Evolutionary conservation across 2,329 filamentous ascomycete genomes (phyloP).

Genomic region (Aspergillus quadrilineatus): DNA sequence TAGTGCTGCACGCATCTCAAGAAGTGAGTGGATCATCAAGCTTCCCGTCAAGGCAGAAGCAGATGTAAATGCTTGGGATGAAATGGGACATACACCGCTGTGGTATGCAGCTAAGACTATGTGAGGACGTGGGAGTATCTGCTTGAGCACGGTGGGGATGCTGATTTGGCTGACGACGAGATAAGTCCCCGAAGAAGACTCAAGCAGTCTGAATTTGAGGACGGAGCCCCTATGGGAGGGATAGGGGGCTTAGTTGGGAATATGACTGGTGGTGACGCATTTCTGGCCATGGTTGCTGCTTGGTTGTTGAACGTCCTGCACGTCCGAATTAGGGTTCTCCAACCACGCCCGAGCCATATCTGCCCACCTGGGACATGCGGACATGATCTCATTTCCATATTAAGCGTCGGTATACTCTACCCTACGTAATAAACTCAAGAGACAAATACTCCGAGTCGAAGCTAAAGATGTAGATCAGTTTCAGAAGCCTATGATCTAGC

Average conservation of each 20-base stretch:
- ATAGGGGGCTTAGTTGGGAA: not conserved
- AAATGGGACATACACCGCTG: not conserved
- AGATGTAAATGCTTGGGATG: not conserved
- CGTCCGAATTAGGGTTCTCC: no score
- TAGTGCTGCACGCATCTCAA: no score
- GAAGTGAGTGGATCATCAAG: no score
- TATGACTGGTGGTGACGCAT: not conserved
- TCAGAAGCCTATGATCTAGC: not conserved
- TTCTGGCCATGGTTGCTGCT: no score
- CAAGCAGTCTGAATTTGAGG: not conserved
- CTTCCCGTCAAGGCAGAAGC: no score
- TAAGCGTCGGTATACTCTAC: not conserved
- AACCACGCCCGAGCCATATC: no score
- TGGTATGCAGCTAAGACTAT: not conserved
- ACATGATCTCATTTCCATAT: slow-evolving; percentile 6
- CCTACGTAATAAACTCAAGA: no score
- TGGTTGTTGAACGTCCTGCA: no score
- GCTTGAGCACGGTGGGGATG: no score
- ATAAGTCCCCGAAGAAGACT: not conserved
- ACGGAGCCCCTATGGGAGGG: not conserved
- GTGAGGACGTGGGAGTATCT: not conserved
- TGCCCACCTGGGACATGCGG: not conserved
- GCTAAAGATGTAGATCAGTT: not conserved
- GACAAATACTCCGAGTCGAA: not conserved
- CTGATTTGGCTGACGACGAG: not conserved